phyloP scores from a whole-genome alignment of 2,329 filamentous ascomycete genomes.

The Mycocentrospora acerina region DNA sequence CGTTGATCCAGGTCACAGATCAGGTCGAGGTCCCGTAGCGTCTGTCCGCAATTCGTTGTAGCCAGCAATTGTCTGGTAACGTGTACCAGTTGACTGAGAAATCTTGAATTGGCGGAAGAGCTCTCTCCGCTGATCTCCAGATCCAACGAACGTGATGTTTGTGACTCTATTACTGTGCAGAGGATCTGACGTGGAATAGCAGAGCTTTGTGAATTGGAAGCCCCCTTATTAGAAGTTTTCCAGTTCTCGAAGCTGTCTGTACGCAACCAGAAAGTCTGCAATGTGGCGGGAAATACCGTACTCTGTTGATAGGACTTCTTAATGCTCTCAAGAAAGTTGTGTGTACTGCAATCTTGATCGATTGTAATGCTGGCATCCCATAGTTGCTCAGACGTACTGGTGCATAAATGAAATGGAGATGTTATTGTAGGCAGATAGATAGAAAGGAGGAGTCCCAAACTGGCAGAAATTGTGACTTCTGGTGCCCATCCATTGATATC shows the following conservation, averaged over 20 bases:
- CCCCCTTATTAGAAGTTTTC: neutral
- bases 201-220: neutral
- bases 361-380: neutral
- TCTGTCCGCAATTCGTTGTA: neutral
- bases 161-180: neutral
- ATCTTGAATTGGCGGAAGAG: neutral
- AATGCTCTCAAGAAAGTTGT: neutral
- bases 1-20: constrained; percentile 1
- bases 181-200: neutral
- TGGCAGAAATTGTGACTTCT: neutral
- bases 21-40: constrained; percentile 1
- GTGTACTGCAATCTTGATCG: neutral
- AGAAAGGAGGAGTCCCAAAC: neutral
- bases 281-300: neutral
- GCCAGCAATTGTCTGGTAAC: constrained; percentile 1
- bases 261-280: constrained; percentile 1
- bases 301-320: neutral
- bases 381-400: neutral
- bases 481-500: constrained; percentile 1
- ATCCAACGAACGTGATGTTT: neutral
- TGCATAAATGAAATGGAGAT: neutral
- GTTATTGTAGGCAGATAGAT: neutral
- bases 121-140: neutral
- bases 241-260: neutral
- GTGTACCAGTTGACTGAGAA: constrained; percentile 1